Evolutionary conservation across 169 alveolate species (phyloP).

Genomic region (Perkinsus olseni): DNA sequence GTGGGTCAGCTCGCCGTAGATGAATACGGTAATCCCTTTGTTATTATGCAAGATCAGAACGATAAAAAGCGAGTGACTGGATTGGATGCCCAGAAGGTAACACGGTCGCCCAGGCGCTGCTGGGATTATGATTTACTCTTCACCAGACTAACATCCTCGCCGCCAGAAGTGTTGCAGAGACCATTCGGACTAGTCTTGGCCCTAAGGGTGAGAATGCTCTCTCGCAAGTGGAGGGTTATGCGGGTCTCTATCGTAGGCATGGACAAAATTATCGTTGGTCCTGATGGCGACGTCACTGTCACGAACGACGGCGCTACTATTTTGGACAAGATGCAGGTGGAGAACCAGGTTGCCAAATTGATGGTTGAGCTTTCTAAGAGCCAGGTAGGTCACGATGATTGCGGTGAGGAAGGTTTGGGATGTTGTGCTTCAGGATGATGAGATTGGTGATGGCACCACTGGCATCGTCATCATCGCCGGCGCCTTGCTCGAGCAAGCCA

Average conservation of each 20-base stretch:
- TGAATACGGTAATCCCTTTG: conserved; percentile 97
- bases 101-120: neutral
- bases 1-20: conserved; percentile 76
- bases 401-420: conserved; percentile 50
- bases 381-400: conserved; percentile 24
- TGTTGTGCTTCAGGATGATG: conserved; percentile 95
- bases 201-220: conserved; percentile 62
- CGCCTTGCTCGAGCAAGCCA: conserved; percentile 87
- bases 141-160: conserved; percentile 94
- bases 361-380: conserved; percentile 94
- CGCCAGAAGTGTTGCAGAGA: conserved; percentile 91
- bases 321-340: conserved; percentile 84
- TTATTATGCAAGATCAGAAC: conserved; percentile 88
- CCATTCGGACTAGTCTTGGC: conserved; percentile 93
- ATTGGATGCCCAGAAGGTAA: neutral
- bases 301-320: conserved; percentile 96
- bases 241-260: conserved; percentile 66
- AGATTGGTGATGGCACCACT: conserved; percentile 99
- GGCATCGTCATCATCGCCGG: conserved; percentile 99
- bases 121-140: neutral
- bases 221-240: neutral
- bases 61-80: conserved; percentile 89
- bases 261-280: conserved; percentile 97
- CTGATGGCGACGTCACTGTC: conserved; percentile 95
- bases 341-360: conserved; percentile 95